These are phyloP conservation scores for Kluyveromyces dobzhanskii DNA, from an alignment of 805 yeast species.

Conservation along the genomic window DNA sequence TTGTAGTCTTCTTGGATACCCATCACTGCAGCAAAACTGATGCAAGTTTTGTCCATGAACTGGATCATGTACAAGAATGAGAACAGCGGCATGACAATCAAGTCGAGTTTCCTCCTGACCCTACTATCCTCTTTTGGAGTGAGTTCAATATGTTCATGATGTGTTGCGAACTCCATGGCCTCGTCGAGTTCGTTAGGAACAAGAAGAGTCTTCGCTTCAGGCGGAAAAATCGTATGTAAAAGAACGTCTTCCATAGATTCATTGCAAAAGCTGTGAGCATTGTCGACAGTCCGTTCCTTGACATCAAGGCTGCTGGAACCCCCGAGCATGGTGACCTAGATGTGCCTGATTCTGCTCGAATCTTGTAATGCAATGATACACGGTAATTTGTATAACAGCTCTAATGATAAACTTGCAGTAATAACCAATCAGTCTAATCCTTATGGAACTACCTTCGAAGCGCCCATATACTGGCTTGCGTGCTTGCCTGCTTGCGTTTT, in stretches of 20 bases:
- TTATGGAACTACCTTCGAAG: too few species aligned
- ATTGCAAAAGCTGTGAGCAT: background rate
- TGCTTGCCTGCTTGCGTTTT: too few species aligned
- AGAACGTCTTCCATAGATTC: background rate
- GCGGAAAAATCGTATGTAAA: conserved; percentile 17
- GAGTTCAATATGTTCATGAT: conserved; percentile 24
- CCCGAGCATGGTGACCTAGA: too few species aligned
- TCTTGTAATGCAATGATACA: too few species aligned
- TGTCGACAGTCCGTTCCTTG: background rate
- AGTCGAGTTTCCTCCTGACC: conserved; percentile 42
- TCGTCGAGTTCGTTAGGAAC: conserved; percentile 33
- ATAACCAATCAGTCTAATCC: too few species aligned
- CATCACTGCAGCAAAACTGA: conserved; percentile 44
- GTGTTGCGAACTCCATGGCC: conserved; percentile 36
- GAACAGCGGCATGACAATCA: conserved; percentile 42
- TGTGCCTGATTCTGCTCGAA: too few species aligned
- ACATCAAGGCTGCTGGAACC: too few species aligned
- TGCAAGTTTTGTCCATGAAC: conserved; percentile 52
- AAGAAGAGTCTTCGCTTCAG: conserved; percentile 22
- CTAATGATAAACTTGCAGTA: too few species aligned
- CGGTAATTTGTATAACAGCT: too few species aligned
- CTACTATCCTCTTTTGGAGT: conserved; percentile 29
- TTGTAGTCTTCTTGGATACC: conserved; percentile 38
- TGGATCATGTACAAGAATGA: conserved; percentile 43
- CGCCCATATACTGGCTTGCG: too few species aligned